phyloP scores from a whole-genome alignment of 2,329 filamentous ascomycete genomes.

The Xylariaceae sp. region DNA sequence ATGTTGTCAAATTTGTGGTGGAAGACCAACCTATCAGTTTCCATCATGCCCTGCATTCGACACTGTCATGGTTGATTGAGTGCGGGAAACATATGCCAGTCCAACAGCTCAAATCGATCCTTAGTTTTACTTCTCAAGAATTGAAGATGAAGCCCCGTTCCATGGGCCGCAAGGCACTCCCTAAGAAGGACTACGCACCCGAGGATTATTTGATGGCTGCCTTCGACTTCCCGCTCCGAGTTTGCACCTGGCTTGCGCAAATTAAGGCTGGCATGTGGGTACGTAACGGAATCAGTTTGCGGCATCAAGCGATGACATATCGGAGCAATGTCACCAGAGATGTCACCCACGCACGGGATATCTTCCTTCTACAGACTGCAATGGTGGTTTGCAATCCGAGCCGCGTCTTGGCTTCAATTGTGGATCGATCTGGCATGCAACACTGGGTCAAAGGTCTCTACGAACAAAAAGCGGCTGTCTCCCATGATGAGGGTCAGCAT shows the following conservation, averaged over 20 bases:
- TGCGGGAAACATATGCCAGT: constrained; percentile 72
- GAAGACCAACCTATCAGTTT: constrained; percentile 92
- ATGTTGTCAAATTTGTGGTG: constrained; percentile 81
- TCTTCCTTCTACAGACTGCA: constrained; percentile 89
- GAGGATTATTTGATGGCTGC: constrained; percentile 82
- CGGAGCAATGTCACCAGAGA: constrained; percentile 85
- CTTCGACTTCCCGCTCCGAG: constrained; percentile 89
- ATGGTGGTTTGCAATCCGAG: constrained; percentile 81
- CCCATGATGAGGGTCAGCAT: constrained; percentile 82
- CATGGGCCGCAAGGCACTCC: constrained; percentile 57
- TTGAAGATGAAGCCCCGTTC: constrained; percentile 61
- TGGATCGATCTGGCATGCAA: constrained; percentile 86
- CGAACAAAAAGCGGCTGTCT: constrained; percentile 58
- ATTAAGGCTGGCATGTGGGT: constrained; percentile 99
- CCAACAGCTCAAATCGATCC: constrained; percentile 61
- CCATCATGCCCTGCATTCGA: constrained; percentile 94
- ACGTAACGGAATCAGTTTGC: constrained; percentile 89
- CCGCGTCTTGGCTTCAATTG: constrained; percentile 79
- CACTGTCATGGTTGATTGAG: constrained; percentile 91
- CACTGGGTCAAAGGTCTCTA: constrained; percentile 85
- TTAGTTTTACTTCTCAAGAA: constrained; percentile 69
- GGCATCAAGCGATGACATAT: constrained; percentile 93
- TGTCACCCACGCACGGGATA: constrained; percentile 89
- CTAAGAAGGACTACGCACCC: constrained; percentile 53
- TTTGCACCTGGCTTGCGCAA: constrained; percentile 94